Base-by-base conservation (phyloP, 2,329 filamentous ascomycete species). In the Magnaporthiopsis poae region DNA sequence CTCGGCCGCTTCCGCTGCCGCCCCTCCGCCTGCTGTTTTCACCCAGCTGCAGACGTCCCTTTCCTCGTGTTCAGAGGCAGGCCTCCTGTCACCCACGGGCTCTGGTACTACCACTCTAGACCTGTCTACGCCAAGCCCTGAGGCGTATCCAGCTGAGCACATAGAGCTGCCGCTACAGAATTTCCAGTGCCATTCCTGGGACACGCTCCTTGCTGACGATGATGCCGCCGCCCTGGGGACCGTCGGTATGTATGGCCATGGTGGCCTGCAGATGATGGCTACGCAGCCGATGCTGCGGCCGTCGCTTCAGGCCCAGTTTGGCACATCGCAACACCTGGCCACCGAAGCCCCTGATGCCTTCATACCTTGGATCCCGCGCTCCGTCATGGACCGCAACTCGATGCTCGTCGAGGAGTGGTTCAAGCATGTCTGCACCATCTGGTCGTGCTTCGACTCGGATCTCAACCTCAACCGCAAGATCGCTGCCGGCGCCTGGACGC, bases 371-470 rank as follows among this genome's bases (percentile, higher is more conserved):
- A 3, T 62, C 69, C 70, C 61, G 67, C 69, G 65, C 67, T 67
- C 66, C 67, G 67, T 56, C 71, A 66, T 67, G 5, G 73, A 77
- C 52, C 73, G 72, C 3, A 73, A 75, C 0, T 73, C 74, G 0
- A 71, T 76, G 0, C 73, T 79, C 12, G 76, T 79, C 29, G 69
- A 74, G 61, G 70, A 74, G 52, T 80, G 78, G 78, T 80, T 80
- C 65, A 72, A 75, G 0, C 73, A 77, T 18, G 78, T 80, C 8
- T 80, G 78, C 59, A 73, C 77, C 0, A 71, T 75, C 18, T 80
- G 78, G 77, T 79, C 78, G 0, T 77, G 75, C 5, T 78, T 77
- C 36, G 78, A 80, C 67, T 79, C 77, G 21, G 70, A 74, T 21
- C 67, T 71, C 3, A 80, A 79, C 29, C 71, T 77, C 31, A 79